A percentile compares a stretch with the other conserved stretches of the same genome.
Evolutionary conservation across 192 early-diverging fungal species (phyloP).

Genomic region (Podila verticillata): DNA sequence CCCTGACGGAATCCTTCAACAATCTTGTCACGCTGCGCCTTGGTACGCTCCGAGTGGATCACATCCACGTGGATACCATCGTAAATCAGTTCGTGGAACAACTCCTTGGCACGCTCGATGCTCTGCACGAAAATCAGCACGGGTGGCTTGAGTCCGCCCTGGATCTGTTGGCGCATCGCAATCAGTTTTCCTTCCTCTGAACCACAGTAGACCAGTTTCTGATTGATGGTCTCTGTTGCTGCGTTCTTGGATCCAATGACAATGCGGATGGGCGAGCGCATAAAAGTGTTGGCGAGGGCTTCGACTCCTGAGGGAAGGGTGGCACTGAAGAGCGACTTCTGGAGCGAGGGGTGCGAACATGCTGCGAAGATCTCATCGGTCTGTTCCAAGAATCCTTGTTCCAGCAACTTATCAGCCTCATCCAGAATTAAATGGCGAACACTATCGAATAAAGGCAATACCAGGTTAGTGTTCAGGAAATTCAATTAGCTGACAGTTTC

Average conservation of each 20-base stretch:
- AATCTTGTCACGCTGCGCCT: conserved; percentile 90
- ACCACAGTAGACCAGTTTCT: conserved; percentile 90
- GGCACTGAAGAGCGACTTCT: conserved; percentile 92
- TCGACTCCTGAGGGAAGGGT: conserved; percentile 94
- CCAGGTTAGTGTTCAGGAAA: neutral
- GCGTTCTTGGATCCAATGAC: conserved; percentile 93
- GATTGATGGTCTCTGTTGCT: conserved; percentile 91
- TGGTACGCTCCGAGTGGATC: conserved; percentile 96
- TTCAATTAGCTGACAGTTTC: no score
- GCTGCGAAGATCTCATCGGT: conserved; percentile 89
- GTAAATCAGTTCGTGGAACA: conserved; percentile 95
- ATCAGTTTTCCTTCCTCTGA: conserved; percentile 95
- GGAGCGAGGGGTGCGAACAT: conserved; percentile 77
- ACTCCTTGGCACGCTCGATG: conserved; percentile 95
- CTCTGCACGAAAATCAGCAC: conserved; percentile 97
- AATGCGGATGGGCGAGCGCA: conserved; percentile 88
- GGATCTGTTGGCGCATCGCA: conserved; percentile 89
- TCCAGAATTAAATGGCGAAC: conserved; percentile 82
- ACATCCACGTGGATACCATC: conserved; percentile 99
- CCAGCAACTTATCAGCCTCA: conserved; percentile 86
- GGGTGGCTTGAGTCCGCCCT: conserved; percentile 88
- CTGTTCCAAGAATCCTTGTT: conserved; percentile 87
- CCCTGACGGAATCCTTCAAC: conserved; percentile 90
- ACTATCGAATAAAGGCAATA: conserved; percentile 23
- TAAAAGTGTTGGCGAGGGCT: conserved; percentile 89